Conservation (phyloP, 352 stramenopile species). For the Globisporangium iwayamae region DNA sequence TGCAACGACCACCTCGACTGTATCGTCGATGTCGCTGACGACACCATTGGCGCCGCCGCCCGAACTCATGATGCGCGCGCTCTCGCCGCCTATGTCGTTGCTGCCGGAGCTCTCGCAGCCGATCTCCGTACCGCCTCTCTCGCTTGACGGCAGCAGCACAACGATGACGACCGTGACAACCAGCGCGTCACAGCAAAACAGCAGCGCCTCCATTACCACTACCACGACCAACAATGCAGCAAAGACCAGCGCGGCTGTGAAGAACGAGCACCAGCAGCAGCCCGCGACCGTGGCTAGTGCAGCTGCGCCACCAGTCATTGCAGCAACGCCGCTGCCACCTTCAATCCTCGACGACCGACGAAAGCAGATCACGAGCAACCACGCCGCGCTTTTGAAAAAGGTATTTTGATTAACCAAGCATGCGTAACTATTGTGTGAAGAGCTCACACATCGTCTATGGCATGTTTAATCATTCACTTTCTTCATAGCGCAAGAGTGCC, state of each 20-base stretch:
- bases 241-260: neutral
- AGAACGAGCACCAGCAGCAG: slow-evolving; percentile 12
- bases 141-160: slow-evolving; percentile 21
- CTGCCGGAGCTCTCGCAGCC: slow-evolving; percentile 55
- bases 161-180: slow-evolving; percentile 11
- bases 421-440: neutral
- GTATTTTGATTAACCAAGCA: slow-evolving; percentile 4
- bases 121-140: slow-evolving; percentile 25
- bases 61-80: slow-evolving; percentile 62
- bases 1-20: slow-evolving; percentile 2
- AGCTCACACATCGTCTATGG: neutral
- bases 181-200: neutral
- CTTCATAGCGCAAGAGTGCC: slow-evolving; percentile 44
- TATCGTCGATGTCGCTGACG: slow-evolving; percentile 31
- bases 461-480: neutral
- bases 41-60: slow-evolving; percentile 56
- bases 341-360: slow-evolving; percentile 26
- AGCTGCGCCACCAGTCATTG: neutral
- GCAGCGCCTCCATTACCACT: neutral
- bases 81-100: slow-evolving; percentile 69
- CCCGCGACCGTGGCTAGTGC: neutral
- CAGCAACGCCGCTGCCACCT: slow-evolving; percentile 4
- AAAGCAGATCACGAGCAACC: slow-evolving; percentile 18
- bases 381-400: slow-evolving; percentile 32
- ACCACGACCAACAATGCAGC: neutral